Base-by-base conservation (phyloP, 2,329 filamentous ascomycete species). In the Microdochium bolleyi region DNA sequence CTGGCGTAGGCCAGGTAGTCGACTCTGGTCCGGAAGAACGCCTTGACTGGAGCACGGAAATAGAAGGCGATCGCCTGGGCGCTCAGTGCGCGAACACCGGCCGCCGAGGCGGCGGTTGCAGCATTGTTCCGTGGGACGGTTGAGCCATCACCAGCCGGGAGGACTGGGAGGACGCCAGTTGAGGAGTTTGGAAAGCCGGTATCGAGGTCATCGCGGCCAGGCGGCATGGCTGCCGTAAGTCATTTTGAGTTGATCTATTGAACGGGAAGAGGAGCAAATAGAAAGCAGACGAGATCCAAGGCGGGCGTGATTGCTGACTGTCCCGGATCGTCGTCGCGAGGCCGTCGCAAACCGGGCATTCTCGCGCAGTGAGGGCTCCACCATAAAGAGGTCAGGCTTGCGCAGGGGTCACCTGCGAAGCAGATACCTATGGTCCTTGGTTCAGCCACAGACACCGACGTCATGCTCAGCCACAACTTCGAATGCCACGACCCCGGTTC, bases 21-120 rank as follows among this genome's bases (percentile, higher is more conserved):
- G 57, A 96, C 90, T 54, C 92, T 77, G 1, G 89, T 92, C 56
- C 89, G 83, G 71, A 96, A 95, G 67, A 96, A 96, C 16, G 91
- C 88, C 70, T 96, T 96, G 51, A 91, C 88, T 1, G 92, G 92
- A 0, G 90, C 89, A 53, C 91, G 80, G 66, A 96, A 96, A 72
- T 95, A 96, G 62, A 96, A 96, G 24, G 90, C 86, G 52, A 96
- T 80, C 61, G 90, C 77, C 65, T 95, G 88, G 8, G 89, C 87
- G 61, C 87, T 92, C 57, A 96, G 69, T 25, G 91, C 92, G 49
- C 92, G 87, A 57, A 91, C 88, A 41, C 89, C 83, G 22, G 91
- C 91, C 3, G 91, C 91, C 22, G 89, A 91, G n/a, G 89, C 88
- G 49, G 88, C 91, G 2, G 80, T 83, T 5, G 80, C 78, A 37